Conservation (phyloP, 371 early-diverging fungal genomes). For the Mortierella sp. region DNA sequence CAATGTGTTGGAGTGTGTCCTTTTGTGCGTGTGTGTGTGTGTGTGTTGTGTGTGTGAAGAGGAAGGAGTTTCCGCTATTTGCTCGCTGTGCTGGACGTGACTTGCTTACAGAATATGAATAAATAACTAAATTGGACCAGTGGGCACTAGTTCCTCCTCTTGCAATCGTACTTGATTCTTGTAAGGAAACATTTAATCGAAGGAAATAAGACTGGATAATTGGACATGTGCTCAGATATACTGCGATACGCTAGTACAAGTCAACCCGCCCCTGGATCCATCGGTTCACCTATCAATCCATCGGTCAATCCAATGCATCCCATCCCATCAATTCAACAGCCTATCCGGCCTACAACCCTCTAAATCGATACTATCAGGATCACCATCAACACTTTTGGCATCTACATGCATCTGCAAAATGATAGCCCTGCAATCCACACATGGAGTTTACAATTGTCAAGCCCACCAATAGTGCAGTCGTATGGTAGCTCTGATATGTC, state of each 20-base stretch:
- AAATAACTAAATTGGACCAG: conserved; percentile 8
- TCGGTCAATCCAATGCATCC: conserved; percentile 17
- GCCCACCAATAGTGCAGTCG: background rate
- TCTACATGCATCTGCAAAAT: background rate
- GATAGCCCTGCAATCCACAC: too few relatives aligned
- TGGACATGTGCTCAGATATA: background rate
- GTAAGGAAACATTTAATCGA: conserved; percentile 28
- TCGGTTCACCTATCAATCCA: conserved; percentile 12
- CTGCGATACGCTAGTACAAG: background rate
- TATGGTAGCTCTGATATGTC: background rate
- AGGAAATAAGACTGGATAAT: background rate
- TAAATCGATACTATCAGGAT: background rate
- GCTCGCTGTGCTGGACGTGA: background rate
- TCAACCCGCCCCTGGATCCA: conserved; percentile 4
- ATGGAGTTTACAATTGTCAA: background rate
- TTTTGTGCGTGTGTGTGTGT: too few relatives aligned
- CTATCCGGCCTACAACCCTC: background rate
- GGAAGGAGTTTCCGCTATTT: background rate
- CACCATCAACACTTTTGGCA: conserved; percentile 9
- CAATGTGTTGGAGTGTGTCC: background rate
- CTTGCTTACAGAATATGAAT: conserved; percentile 1
- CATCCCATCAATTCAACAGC: conserved; percentile 7
- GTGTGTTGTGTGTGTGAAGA: too few relatives aligned
- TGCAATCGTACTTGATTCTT: conserved; percentile 44
- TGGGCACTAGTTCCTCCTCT: conserved; percentile 38